A percentile compares a stretch with the other conserved stretches of the same genome.
Conservation (phyloP, 768 basidiomycete genomes). For the Agaricus blazei region DNA sequence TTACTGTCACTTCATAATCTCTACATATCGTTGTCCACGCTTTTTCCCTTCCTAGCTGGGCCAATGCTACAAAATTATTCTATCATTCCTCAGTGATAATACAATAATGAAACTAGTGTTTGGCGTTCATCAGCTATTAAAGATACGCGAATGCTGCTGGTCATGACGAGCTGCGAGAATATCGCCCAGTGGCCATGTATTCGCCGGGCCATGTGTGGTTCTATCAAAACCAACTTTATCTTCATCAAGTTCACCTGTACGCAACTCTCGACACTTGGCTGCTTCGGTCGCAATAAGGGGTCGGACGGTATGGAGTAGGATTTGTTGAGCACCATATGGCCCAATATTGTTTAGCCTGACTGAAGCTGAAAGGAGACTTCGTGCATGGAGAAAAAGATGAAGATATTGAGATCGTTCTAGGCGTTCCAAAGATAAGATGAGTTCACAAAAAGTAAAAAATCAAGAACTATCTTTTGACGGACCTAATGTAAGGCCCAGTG, state of each 20-base stretch:
- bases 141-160: conserved; percentile 91
- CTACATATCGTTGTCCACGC: background rate
- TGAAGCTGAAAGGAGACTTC: conserved; percentile 85
- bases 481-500: conserved; percentile 73
- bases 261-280: conserved; percentile 37
- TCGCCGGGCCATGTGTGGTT: conserved; percentile 59
- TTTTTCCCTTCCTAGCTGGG: background rate
- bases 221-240: conserved; percentile 29
- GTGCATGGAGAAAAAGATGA: conserved; percentile 89
- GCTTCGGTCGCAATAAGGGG: conserved; percentile 58
- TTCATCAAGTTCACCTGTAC: conserved; percentile 34
- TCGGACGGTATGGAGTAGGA: conserved; percentile 70
- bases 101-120: background rate
- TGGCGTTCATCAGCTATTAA: conserved; percentile 62
- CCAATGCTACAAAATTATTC: background rate
- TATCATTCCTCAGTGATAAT: background rate
- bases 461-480: conserved; percentile 10
- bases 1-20: conserved; percentile 48
- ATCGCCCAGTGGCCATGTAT: conserved; percentile 96
- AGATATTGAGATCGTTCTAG: conserved; percentile 84
- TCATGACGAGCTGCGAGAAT: conserved; percentile 88
- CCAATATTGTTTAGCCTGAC: conserved; percentile 90
- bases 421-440: background rate
- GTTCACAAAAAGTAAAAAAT: background rate
- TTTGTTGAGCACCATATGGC: conserved; percentile 87